Evolutionary conservation across 225 moss, liverwort and hornwort genomes (phyloP).

Genomic region (Bryoerythrophyllum caledonicum): DNA sequence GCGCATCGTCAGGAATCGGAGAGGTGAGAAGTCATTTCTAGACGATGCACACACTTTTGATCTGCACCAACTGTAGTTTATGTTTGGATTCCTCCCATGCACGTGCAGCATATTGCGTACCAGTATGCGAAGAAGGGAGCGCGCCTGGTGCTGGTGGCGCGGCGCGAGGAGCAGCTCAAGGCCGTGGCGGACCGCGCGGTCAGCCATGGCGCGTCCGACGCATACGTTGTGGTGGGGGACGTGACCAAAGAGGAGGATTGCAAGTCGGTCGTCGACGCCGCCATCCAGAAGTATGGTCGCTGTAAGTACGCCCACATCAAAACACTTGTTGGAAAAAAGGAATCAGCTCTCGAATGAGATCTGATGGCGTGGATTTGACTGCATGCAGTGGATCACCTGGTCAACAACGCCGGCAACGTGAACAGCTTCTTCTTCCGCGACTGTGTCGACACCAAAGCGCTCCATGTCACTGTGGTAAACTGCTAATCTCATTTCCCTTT

Average conservation of each 20-base stretch:
- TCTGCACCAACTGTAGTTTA: too few species aligned
- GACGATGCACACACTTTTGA: background rate
- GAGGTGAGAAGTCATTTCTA: conserved; percentile 38
- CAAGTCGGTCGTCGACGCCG: conserved; percentile 22
- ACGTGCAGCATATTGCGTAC: conserved; percentile 46
- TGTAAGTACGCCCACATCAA: conserved; percentile 7
- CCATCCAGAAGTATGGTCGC: conserved; percentile 37
- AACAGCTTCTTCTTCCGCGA: conserved; percentile 46
- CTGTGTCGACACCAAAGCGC: conserved; percentile 10
- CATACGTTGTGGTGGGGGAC: conserved; percentile 23
- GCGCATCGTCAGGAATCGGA: conserved; percentile 55
- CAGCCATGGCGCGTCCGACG: conserved; percentile 31
- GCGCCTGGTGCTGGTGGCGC: conserved; percentile 42
- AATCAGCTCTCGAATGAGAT: background rate
- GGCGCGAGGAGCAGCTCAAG: conserved; percentile 31
- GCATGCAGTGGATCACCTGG: conserved; percentile 55
- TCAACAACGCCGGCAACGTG: conserved; percentile 48
- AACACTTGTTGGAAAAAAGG: background rate
- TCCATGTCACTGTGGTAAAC: conserved; percentile 30
- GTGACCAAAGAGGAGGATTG: conserved; percentile 35
- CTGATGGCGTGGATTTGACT: background rate
- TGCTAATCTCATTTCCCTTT: background rate
- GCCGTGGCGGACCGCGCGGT: conserved; percentile 29
- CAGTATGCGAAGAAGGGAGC: conserved; percentile 55
- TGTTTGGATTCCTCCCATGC: background rate